phyloP scores from a whole-genome alignment of 768 basidiomycete species.

The Lactarius pseudohatsudake region DNA sequence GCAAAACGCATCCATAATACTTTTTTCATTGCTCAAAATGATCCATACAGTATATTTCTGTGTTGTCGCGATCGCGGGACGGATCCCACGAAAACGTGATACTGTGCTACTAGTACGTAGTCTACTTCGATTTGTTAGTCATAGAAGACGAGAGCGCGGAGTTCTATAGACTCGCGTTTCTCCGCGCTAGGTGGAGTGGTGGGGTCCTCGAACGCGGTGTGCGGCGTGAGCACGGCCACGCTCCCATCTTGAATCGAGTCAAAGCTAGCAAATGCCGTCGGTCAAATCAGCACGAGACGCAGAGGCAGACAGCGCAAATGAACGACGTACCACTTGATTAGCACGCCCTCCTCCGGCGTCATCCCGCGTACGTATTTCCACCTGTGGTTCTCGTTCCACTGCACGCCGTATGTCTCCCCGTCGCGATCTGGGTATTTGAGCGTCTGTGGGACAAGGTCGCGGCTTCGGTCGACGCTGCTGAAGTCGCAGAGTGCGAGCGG shows the following conservation, averaged over 20 bases:
- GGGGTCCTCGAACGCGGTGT: conserved; percentile 61
- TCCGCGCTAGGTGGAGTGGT: conserved; percentile 51
- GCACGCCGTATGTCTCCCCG: conserved; percentile 45
- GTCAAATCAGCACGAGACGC: background rate
- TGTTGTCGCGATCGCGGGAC: background rate
- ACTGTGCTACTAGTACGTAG: background rate
- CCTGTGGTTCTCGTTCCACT: conserved; percentile 40
- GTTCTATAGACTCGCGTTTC: conserved; percentile 57
- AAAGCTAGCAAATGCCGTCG: conserved; percentile 32
- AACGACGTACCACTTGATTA: conserved; percentile 47
- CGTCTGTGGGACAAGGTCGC: conserved; percentile 41
- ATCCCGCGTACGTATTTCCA: conserved; percentile 50
- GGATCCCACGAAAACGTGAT: background rate
- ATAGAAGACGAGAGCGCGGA: conserved; percentile 64
- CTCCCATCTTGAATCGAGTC: conserved; percentile 41
- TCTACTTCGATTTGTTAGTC: conserved; percentile 35
- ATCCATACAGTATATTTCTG: too few relatives aligned
- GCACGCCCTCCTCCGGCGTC: conserved; percentile 45
- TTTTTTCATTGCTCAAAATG: too few relatives aligned
- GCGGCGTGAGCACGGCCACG: conserved; percentile 57
- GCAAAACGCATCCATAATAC: too few relatives aligned
- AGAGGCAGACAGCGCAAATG: background rate
- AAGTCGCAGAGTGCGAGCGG: conserved; percentile 52
- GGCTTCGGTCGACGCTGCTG: conserved; percentile 40
- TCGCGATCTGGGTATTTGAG: conserved; percentile 45